Conservation (phyloP, 2,329 filamentous ascomycete genomes). For the Colletotrichum salicis region DNA sequence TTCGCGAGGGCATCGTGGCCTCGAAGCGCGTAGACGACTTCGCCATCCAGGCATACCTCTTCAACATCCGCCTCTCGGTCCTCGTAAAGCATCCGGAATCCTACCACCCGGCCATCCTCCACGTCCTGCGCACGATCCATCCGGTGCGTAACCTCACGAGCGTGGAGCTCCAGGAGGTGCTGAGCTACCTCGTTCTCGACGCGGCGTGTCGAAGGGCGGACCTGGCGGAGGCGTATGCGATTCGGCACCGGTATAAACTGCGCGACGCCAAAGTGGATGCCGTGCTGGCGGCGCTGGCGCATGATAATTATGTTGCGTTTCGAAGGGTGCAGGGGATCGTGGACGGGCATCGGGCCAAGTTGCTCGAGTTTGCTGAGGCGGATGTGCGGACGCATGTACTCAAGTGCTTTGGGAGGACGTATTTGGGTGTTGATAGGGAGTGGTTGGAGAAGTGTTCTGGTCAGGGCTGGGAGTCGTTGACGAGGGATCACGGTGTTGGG, state of each 20-base stretch:
- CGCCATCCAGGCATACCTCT: constrained; percentile 88
- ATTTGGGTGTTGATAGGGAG: constrained; percentile 75
- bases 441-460: constrained; percentile 78
- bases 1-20: constrained; percentile 89
- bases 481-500: constrained; percentile 76
- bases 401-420: constrained; percentile 87
- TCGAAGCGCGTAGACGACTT: constrained; percentile 82
- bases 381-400: constrained; percentile 80
- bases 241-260: constrained; percentile 71
- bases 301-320: constrained; percentile 86
- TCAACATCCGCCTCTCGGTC: constrained; percentile 86
- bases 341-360: constrained; percentile 80
- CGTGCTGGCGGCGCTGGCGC: constrained; percentile 76
- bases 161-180: constrained; percentile 81
- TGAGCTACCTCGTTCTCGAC: constrained; percentile 85
- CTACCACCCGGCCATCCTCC: constrained; percentile 86
- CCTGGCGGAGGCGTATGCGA: constrained; percentile 76
- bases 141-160: constrained; percentile 72
- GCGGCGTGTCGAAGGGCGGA: constrained; percentile 85
- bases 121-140: constrained; percentile 80
- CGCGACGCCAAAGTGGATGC: constrained; percentile 75
- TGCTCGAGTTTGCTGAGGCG: constrained; percentile 85
- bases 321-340: constrained; percentile 76
- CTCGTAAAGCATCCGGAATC: constrained; percentile 85
- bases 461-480: constrained; percentile 77